These are phyloP conservation scores for Penicillium sp. DNA, from an alignment of 2,329 filamentous ascomycete species.

Conservation along the genomic window DNA sequence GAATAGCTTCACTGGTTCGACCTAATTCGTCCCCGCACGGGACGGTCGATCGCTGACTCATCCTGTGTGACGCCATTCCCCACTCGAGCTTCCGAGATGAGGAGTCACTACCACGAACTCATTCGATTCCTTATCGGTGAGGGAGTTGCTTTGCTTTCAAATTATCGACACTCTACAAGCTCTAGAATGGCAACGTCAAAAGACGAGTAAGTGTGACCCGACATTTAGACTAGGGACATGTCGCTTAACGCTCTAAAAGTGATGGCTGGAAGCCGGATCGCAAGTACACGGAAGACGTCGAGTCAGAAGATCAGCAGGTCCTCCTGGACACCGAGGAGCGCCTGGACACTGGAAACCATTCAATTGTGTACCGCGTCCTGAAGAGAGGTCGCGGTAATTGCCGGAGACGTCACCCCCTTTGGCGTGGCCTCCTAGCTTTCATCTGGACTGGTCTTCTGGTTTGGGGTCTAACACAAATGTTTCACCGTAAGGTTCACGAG, in stretches of 20 bases:
- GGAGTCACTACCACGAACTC: neutral
- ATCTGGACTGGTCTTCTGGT: constrained; percentile 7
- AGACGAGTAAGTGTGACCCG: neutral
- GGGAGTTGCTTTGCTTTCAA: neutral
- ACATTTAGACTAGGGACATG: neutral
- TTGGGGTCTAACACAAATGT: constrained; percentile 3
- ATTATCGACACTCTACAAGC: neutral
- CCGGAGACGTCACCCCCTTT: constrained; percentile 9
- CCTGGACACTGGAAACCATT: neutral
- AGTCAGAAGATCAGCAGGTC: constrained; percentile 9
- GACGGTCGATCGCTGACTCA: neutral
- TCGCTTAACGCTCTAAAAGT: constrained; percentile 11
- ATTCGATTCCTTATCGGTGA: neutral
- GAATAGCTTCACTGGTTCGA: neutral
- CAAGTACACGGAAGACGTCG: constrained; percentile 2
- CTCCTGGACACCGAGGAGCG: constrained; percentile 3
- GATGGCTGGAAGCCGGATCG: constrained; percentile 7
- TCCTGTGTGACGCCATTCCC: neutral
- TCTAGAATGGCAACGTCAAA: neutral
- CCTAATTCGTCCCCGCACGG: neutral
- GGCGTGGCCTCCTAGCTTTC: constrained; percentile 6
- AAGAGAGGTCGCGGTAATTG: neutral
- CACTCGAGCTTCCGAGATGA: neutral
- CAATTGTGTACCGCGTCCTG: constrained; percentile 1
- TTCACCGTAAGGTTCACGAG: constrained; percentile 4